Conservation (phyloP, 306 rosid species). For the Morella rubra region DNA sequence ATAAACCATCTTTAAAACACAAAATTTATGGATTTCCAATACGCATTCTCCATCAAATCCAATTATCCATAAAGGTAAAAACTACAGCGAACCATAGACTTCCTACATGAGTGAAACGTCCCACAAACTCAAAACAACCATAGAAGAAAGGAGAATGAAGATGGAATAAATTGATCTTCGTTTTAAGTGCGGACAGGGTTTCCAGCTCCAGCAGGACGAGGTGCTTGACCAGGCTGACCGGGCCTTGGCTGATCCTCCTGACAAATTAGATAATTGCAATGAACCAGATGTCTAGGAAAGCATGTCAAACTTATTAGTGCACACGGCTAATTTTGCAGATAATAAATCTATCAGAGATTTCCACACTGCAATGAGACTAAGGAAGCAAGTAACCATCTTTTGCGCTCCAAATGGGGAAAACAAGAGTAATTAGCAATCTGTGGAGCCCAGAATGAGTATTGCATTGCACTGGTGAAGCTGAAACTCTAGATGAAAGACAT, state of each 20-base stretch:
- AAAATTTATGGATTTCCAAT: background rate
- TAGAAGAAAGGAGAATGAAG: background rate
- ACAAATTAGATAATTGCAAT: background rate
- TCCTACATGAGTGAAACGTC: slow-evolving; percentile 16
- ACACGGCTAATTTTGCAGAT: background rate
- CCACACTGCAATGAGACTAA: background rate
- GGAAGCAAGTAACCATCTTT: too few species aligned
- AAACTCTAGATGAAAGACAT: background rate
- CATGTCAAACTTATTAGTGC: background rate
- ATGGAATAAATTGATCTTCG: background rate
- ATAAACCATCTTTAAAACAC: background rate
- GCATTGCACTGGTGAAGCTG: background rate
- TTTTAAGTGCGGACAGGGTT: slow-evolving; percentile 46
- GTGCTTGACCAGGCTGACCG: slow-evolving; percentile 68
- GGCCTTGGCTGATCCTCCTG: slow-evolving; percentile 73
- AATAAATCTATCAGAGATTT: background rate
- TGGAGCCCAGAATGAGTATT: background rate
- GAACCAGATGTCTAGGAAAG: background rate
- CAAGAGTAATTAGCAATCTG: background rate
- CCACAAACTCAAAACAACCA: background rate
- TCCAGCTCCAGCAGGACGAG: slow-evolving; percentile 55
- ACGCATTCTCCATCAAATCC: background rate
- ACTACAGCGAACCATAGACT: background rate
- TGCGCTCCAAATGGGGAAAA: background rate
- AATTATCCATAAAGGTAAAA: background rate